Percentiles rank a stretch among this genome's conserved stretches.
phyloP scores from a whole-genome alignment of 306 rosid genomes.

The Nissolia schottii region DNA sequence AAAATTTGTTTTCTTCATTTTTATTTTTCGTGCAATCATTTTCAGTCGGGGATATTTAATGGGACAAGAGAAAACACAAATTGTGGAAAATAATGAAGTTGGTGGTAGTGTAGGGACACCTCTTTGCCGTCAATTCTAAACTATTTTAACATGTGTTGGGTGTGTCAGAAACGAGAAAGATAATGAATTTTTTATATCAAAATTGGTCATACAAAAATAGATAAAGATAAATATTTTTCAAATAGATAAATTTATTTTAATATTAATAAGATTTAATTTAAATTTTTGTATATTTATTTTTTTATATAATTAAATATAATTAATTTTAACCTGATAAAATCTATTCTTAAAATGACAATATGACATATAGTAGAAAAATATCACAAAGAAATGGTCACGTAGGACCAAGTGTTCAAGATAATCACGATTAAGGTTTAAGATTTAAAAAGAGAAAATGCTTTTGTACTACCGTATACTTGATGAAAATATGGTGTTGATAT shows the following conservation, averaged over 20 bases:
- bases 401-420: neutral
- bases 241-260: no score
- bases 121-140: neutral
- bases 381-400: neutral
- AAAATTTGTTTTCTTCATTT: no score
- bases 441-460: neutral
- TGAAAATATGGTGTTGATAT: neutral
- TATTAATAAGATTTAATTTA: no score
- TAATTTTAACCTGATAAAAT: no score
- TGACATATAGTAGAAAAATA: neutral
- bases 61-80: neutral
- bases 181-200: no score
- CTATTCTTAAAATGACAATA: no score
- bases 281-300: no score
- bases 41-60: neutral
- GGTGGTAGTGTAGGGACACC: neutral
- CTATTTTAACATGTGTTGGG: neutral
- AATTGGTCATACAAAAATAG: no score
- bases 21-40: neutral
- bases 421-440: neutral
- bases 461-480: neutral
- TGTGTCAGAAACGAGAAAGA: neutral
- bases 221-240: no score
- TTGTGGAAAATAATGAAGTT: neutral
- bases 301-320: no score